Evolutionary conservation across 345 rosid genomes (phyloP).

Genomic region (Linum usitatissimum): DNA sequence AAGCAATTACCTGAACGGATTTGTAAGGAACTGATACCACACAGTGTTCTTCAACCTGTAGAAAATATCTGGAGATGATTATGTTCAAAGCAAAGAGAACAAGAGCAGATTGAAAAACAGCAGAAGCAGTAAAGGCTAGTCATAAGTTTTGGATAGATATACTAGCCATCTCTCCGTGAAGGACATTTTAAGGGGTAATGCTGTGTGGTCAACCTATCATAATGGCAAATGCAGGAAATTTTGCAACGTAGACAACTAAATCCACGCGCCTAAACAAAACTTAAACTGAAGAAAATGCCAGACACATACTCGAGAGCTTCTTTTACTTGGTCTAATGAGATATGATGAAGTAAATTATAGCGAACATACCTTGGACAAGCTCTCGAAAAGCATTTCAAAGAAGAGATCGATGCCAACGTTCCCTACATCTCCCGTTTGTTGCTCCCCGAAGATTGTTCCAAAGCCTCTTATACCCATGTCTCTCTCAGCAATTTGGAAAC

Average conservation of each 20-base stretch:
- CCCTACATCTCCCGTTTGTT: slow-evolving; percentile 97
- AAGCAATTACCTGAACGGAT: slow-evolving; percentile 56
- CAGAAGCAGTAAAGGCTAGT: slow-evolving; percentile 10
- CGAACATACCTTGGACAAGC: slow-evolving; percentile 68
- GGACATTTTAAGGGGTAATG: background rate
- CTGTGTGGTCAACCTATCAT: background rate
- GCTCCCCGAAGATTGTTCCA: slow-evolving; percentile 95
- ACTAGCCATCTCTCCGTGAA: background rate
- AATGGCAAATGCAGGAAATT: background rate
- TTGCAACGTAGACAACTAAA: background rate
- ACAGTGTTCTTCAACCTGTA: slow-evolving; percentile 77
- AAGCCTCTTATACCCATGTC: slow-evolving; percentile 98
- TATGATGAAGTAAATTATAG: slow-evolving; percentile 6
- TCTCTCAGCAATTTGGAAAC: slow-evolving; percentile 93
- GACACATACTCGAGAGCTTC: background rate
- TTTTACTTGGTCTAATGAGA: background rate
- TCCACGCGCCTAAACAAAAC: background rate
- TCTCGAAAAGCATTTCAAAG: slow-evolving; percentile 97
- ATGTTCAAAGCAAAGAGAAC: background rate
- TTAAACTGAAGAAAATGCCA: slow-evolving; percentile 6
- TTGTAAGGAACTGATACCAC: slow-evolving; percentile 57
- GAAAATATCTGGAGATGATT: slow-evolving; percentile 20
- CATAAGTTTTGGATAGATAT: background rate
- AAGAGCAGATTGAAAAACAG: slow-evolving; percentile 12
- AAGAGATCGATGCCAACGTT: slow-evolving; percentile 89